Base-by-base conservation (phyloP, 2,329 filamentous ascomycete species). In the Akanthomyces lecanii region DNA sequence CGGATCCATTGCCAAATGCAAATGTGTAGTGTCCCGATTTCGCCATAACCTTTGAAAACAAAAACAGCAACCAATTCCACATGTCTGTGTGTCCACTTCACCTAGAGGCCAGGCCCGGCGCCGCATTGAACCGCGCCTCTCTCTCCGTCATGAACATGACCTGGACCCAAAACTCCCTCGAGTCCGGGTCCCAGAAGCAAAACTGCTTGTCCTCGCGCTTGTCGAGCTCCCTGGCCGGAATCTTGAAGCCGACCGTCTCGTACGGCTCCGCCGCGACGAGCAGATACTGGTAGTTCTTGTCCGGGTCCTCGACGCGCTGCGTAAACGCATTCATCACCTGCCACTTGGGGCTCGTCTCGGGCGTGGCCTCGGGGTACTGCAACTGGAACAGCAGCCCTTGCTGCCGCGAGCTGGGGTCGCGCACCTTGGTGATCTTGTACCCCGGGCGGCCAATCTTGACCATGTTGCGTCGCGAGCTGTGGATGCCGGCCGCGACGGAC, bases 251-350 rank as follows among this genome's bases (percentile, higher is more conserved):
- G 75, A 94, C 96, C 2, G 92, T 98, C 85, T 99, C 94, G 79
- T 99, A 99, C 12, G 95, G 95, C 80, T 99, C 95, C 12, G 94
- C 95, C 0, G 95, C 94, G 12, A 99, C 90, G 58, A 98, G 82
- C 69, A 99, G 81, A 74, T 98, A 99, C 82, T 99, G 95, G 73
- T 89, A 98, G 69, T 88, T 89, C 78, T 95, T 92, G 76, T 99
- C 94, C 12, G 92, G 91, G 65, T 97, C 92, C 77, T 99, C 95
- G 60, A 97, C 82, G 76, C 90, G 92, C 83, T 99, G 95, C 77
- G 96, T 92, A 74, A 92, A 99, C 16, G 95, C 94, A 74, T 92
- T 96, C 92, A 98, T 98, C 76, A 99, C 96, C 67, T 96, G 88
- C 73, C 97, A 92, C 69, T 92, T 88, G 50, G 95, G 95, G 67